Percentiles rank a stretch among this genome's conserved stretches.
Conservation (phyloP, 2,329 filamentous ascomycete genomes). For the Colletotrichum siamense region DNA sequence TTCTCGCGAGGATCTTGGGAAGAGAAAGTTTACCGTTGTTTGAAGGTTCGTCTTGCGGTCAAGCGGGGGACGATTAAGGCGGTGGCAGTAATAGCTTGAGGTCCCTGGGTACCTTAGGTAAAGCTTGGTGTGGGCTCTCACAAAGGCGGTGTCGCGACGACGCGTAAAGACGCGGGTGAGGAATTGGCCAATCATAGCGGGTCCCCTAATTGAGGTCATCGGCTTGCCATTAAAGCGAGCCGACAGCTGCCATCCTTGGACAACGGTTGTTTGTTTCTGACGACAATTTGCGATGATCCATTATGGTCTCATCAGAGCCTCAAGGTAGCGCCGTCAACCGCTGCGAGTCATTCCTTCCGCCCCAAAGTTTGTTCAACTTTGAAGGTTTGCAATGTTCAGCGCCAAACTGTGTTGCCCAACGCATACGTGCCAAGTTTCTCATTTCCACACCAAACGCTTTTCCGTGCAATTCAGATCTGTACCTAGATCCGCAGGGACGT, state of each 20-base stretch:
- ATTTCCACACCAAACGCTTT: background rate
- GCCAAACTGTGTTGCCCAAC: background rate
- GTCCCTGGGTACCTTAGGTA: background rate
- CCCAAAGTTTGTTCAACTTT: background rate
- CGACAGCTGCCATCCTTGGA: background rate
- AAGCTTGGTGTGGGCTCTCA: background rate
- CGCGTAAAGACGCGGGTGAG: conserved; percentile 1
- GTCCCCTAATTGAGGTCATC: background rate
- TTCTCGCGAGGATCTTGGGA: background rate
- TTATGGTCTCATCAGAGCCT: background rate
- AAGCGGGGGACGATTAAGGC: background rate
- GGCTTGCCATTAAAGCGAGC: background rate
- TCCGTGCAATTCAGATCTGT: background rate
- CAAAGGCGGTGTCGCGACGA: conserved; percentile 14
- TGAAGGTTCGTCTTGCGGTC: background rate
- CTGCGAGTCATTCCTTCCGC: background rate
- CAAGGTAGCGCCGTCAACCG: background rate
- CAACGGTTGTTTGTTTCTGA: background rate
- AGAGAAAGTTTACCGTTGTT: background rate
- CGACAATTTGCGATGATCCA: background rate
- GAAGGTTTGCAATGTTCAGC: background rate
- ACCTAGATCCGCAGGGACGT: conserved; percentile 1
- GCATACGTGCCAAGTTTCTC: conserved; percentile 2
- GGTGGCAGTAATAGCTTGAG: background rate
- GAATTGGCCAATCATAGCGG: conserved; percentile 17